Percentiles rank a stretch among this genome's conserved stretches.
Conservation (phyloP, 129 eudicot species). For the Mikania micrantha region DNA sequence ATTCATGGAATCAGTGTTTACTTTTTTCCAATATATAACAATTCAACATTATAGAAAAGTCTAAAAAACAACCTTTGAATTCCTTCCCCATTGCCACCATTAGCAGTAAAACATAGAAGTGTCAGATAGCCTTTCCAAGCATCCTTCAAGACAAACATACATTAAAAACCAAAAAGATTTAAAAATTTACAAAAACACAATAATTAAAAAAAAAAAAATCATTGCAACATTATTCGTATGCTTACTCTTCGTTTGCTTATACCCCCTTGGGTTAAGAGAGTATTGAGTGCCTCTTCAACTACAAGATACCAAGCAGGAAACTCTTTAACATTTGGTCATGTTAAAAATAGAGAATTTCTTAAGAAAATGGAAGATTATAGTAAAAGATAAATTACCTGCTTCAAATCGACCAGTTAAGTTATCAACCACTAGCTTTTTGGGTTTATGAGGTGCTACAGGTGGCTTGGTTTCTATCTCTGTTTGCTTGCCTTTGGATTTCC, state of each 20-base stretch:
- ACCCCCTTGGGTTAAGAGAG: slow-evolving; percentile 71
- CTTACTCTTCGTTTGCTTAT: slow-evolving; percentile 81
- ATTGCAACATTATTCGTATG: neutral
- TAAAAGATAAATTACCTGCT: slow-evolving; percentile 47
- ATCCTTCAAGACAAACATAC: slow-evolving; percentile 45
- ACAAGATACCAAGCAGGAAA: slow-evolving; percentile 28
- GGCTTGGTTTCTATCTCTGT: slow-evolving; percentile 33
- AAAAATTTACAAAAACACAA: neutral
- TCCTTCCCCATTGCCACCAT: slow-evolving; percentile 79
- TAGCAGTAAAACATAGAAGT: slow-evolving; percentile 81
- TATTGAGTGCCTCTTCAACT: slow-evolving; percentile 91
- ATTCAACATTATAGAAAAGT: neutral
- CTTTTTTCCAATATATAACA: neutral
- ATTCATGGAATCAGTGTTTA: slow-evolving; percentile 6
- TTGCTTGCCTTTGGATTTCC: slow-evolving; percentile 37
- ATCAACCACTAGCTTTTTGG: slow-evolving; percentile 41
- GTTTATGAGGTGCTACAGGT: slow-evolving; percentile 28
- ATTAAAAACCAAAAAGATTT: neutral
- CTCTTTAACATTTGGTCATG: slow-evolving; percentile 1
- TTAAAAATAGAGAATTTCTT: neutral
- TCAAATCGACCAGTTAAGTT: slow-evolving; percentile 52
- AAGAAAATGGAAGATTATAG: neutral
- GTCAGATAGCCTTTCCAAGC: slow-evolving; percentile 90
- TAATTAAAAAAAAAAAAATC: neutral
- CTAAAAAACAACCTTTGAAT: slow-evolving; percentile 63